Evolutionary conservation across 2,329 filamentous ascomycete genomes (phyloP).

Genomic region (Claviceps sp.): DNA sequence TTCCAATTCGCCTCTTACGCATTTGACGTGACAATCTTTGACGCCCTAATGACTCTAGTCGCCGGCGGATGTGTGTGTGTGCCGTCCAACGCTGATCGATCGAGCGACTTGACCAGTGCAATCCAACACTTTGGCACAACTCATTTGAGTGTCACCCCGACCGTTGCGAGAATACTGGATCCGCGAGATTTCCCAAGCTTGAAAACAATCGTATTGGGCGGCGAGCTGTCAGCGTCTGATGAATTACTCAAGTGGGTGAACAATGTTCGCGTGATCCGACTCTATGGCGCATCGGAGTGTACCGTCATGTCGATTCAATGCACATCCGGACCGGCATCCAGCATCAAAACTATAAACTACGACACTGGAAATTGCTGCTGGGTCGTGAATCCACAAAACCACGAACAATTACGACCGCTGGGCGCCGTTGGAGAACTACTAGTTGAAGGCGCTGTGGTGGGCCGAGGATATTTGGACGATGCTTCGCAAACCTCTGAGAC

Average conservation of each 20-base stretch:
- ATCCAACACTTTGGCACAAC: conserved; percentile 5
- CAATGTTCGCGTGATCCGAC: background rate
- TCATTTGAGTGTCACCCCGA: conserved; percentile 6
- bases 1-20: conserved; percentile 11
- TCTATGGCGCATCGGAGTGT: conserved; percentile 2
- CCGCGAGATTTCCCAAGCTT: conserved; percentile 1
- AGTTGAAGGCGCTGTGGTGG: background rate
- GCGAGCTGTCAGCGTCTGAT: background rate
- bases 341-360: background rate
- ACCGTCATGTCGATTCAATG: background rate
- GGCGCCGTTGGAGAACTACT: conserved; percentile 1
- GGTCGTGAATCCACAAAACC: background rate
- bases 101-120: conserved; percentile 7
- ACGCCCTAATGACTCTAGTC: conserved; percentile 9
- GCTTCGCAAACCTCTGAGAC: background rate
- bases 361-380: background rate
- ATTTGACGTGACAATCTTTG: conserved; percentile 10
- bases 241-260: background rate
- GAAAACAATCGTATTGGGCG: conserved; percentile 2
- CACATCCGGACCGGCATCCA: background rate
- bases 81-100: conserved; percentile 8
- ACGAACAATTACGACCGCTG: background rate
- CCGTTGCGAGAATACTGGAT: conserved; percentile 5
- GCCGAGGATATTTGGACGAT: conserved; percentile 1
- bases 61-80: conserved; percentile 10